Base-by-base conservation (phyloP, 176 grass and related monocot species). In the Eragrostis curvula region DNA sequence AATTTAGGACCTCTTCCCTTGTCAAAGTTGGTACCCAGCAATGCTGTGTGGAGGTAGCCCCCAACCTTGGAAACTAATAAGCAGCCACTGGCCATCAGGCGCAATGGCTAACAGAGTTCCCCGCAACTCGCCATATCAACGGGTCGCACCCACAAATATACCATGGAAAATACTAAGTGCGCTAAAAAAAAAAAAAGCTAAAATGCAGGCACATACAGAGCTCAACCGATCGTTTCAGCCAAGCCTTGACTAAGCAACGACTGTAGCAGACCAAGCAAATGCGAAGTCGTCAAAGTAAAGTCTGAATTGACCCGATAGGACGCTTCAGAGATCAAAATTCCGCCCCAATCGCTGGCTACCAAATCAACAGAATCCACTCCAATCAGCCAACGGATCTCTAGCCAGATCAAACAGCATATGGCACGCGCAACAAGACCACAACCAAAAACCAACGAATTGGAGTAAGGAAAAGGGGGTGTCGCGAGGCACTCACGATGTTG, bases 401-500 rank as follows among this genome's bases (percentile, higher is more conserved):
- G 65, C 76, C 41, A 52, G 74, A 85, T 84, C 78, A 88, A 86
- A 79, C 42, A 50, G 43, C 81, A 36, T 41, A 29, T 29, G 50
- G 69, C 62, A 18, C 23, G 56, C 23, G 59, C 66, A 82, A 83
- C 29, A 28, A 45, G 58, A 41, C 28, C 64, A 66, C 11, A 18
- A 13, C 18, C 17, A 9, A 21, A 57, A 59, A 49, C 72, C 18
- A 83, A 47, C 18, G 56, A 68, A 61, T 45, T 32, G 43, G 40
- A 73, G n/a, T 32, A 59, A 70, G 74, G 16, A 28, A 70, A 21
- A 57, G 50, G 30, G 30, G 43, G 21, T 39, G 55, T 7, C 7
- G 30, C 24, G 6, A 42, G 5, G 58, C 40, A 74, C 93, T 92
- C 66, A 99, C 96, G 84, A 99, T 90, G 86, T 90, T 99, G 69